Evolutionary conservation across 2,329 filamentous ascomycete species (phyloP).

Genomic region (Chrysosphaeria jannelii): DNA sequence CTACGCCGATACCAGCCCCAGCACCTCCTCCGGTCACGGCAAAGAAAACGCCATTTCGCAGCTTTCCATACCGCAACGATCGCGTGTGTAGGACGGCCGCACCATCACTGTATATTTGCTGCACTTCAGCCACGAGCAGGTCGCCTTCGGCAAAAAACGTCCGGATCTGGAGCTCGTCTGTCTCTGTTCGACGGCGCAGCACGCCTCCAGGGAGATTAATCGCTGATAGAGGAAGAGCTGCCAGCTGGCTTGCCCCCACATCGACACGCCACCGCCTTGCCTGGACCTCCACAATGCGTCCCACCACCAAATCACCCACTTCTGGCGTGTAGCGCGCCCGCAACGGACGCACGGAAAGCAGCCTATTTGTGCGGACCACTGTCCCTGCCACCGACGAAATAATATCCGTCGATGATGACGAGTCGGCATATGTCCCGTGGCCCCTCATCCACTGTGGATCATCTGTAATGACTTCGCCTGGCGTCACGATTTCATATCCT

Average conservation of each 20-base stretch:
- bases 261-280: slow-evolving; percentile 84
- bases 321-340: slow-evolving; percentile 84
- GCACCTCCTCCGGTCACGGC: slow-evolving; percentile 54
- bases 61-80: slow-evolving; percentile 75
- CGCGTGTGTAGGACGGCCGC: slow-evolving; percentile 71
- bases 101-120: slow-evolving; percentile 63
- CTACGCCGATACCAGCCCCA: slow-evolving; percentile 63
- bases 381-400: slow-evolving; percentile 74
- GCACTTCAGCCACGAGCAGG: slow-evolving; percentile 78
- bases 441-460: slow-evolving; percentile 97
- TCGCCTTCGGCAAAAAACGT: slow-evolving; percentile 95
- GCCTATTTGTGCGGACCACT: slow-evolving; percentile 81
- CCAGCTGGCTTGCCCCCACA: slow-evolving; percentile 63
- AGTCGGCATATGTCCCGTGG: slow-evolving; percentile 61
- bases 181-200: slow-evolving; percentile 67
- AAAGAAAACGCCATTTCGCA: slow-evolving; percentile 77
- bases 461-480: slow-evolving; percentile 62
- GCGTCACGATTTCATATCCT: slow-evolving; percentile 39
- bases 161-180: slow-evolving; percentile 88
- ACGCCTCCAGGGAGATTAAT: slow-evolving; percentile 93
- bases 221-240: slow-evolving; percentile 53
- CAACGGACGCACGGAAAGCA: slow-evolving; percentile 69
- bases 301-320: slow-evolving; percentile 85
- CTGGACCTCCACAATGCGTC: slow-evolving; percentile 85
- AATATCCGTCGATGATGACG: slow-evolving; percentile 27